Evolutionary conservation across 352 stramenopile genomes (phyloP).

Genomic region (Phytophthora capsici): DNA sequence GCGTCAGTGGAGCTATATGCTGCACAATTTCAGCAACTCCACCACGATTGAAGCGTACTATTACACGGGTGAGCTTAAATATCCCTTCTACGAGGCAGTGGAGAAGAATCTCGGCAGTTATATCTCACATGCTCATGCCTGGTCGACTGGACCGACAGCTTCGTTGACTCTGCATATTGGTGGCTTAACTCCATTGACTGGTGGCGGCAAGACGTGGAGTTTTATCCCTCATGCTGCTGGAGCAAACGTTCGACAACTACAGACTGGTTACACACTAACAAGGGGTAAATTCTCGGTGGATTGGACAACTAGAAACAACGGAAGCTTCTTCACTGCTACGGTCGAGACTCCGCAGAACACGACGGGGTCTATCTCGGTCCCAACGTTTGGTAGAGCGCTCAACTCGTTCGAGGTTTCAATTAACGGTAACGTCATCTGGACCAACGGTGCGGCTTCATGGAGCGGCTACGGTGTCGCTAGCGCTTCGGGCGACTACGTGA

Average conservation of each 20-base stretch:
- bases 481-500: constrained; percentile 29
- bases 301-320: constrained; percentile 31
- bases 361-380: constrained; percentile 37
- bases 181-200: constrained; percentile 25
- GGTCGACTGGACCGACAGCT: not conserved
- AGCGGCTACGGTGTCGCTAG: constrained; percentile 12
- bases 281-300: constrained; percentile 28
- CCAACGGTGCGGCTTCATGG: constrained; percentile 16
- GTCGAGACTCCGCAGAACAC: constrained; percentile 23
- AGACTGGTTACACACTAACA: constrained; percentile 34
- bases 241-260: constrained; percentile 15
- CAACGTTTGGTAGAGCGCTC: constrained; percentile 35
- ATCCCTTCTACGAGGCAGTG: constrained; percentile 37
- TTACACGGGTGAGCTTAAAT: constrained; percentile 36
- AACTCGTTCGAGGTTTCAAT: constrained; percentile 37
- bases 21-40: constrained; percentile 40
- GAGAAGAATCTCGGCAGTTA: constrained; percentile 13
- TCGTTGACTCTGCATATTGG: constrained; percentile 31
- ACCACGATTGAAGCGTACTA: constrained; percentile 46
- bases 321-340: constrained; percentile 29
- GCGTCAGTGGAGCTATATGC: constrained; percentile 46
- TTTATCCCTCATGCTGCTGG: constrained; percentile 36
- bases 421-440: constrained; percentile 39
- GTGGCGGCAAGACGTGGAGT: constrained; percentile 37
- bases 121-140: constrained; percentile 33